A percentile compares a stretch with the other conserved stretches of the same genome.
phyloP scores from a whole-genome alignment of 768 basidiomycete genomes.

The Podaxis sp. region DNA sequence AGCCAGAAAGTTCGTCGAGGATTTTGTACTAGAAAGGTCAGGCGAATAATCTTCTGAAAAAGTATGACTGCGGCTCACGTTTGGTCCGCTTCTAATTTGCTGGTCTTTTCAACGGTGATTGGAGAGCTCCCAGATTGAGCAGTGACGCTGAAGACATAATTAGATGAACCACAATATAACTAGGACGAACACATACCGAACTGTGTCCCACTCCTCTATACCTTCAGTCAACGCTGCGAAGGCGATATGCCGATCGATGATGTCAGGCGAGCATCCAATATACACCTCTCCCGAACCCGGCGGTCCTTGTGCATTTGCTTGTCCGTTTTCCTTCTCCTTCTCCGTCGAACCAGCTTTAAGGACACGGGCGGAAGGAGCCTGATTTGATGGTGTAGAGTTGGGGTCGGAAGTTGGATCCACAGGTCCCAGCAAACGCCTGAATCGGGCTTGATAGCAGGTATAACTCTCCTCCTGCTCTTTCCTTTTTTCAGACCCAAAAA shows the following conservation, averaged over 20 bases:
- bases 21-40: background rate
- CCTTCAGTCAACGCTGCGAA: conserved; percentile 47
- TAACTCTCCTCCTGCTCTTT: background rate
- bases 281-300: conserved; percentile 32
- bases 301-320: conserved; percentile 1
- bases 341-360: conserved; percentile 38
- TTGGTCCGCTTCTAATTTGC: background rate
- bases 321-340: conserved; percentile 1
- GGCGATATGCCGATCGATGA: conserved; percentile 66
- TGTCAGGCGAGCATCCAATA: conserved; percentile 43
- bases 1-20: conserved; percentile 39
- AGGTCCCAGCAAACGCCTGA: conserved; percentile 43
- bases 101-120: conserved; percentile 2
- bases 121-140: conserved; percentile 6
- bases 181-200: conserved; percentile 38
- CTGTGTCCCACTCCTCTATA: conserved; percentile 68
- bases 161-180: background rate
- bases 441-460: conserved; percentile 17
- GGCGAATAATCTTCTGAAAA: background rate
- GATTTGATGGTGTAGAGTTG: conserved; percentile 19
- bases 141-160: background rate
- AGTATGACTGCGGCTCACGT: background rate
- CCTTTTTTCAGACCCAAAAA: conserved; percentile 19
- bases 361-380: conserved; percentile 32
- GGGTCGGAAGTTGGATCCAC: conserved; percentile 37